phyloP scores from a whole-genome alignment of 495 filamentous ascomycete genomes.

The Aspergillus baeticus region DNA sequence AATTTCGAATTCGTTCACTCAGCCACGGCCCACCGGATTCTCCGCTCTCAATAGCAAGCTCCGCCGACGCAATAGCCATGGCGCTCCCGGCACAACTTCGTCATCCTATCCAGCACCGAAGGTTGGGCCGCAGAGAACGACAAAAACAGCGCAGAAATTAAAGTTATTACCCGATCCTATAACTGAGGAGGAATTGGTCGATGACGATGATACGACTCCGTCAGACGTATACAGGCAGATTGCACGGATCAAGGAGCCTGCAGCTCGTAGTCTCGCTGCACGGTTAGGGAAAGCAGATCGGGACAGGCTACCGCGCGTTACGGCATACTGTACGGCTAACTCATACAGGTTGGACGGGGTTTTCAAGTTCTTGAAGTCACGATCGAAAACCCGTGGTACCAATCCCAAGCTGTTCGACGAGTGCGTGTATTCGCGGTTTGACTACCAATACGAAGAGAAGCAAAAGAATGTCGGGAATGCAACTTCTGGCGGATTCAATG shows the following conservation, averaged over 20 bases:
- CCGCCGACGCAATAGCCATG: conserved; percentile 78
- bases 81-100: conserved; percentile 52
- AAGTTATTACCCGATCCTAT: conserved; percentile 92
- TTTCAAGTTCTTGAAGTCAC: conserved; percentile 84
- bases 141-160: conserved; percentile 92
- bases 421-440: conserved; percentile 92
- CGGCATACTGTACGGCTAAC: conserved; percentile 93
- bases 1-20: conserved; percentile 31
- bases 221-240: conserved; percentile 95
- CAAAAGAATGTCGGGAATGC: conserved; percentile 31
- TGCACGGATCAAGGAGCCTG: conserved; percentile 95
- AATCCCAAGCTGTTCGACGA: conserved; percentile 92
- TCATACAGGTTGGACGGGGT: conserved; percentile 84
- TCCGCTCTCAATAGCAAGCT: conserved; percentile 85
- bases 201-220: conserved; percentile 84
- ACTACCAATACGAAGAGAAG: conserved; percentile 58
- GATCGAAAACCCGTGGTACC: conserved; percentile 68
- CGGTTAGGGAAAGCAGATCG: conserved; percentile 90
- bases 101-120: conserved; percentile 58
- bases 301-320: conserved; percentile 82
- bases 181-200: conserved; percentile 59
- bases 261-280: conserved; percentile 88
- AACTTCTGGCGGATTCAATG: conserved; percentile 21
- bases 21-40: conserved; percentile 49
- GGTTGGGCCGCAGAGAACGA: conserved; percentile 92